Evolutionary conservation across 805 yeast genomes (phyloP).

Genomic region (Zygoascus ofunaensis): DNA sequence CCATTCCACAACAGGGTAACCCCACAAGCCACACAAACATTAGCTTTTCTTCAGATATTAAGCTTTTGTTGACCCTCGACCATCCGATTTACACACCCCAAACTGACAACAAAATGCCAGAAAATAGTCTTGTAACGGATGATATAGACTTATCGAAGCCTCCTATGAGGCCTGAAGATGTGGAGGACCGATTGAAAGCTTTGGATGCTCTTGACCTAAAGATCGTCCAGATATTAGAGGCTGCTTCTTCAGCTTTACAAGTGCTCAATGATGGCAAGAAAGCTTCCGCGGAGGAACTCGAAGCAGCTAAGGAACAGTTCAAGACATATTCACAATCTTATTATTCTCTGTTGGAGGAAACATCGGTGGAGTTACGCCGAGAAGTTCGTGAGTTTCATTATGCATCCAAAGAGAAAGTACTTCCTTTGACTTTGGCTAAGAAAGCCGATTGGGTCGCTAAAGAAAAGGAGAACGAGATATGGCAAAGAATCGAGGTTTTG

Average conservation of each 20-base stretch:
- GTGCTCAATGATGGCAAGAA: slow-evolving; percentile 24
- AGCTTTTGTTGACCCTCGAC: too few relatives aligned
- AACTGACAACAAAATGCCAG: neutral
- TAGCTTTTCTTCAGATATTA: too few relatives aligned
- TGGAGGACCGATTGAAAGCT: slow-evolving; percentile 22
- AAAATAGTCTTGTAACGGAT: slow-evolving; percentile 11
- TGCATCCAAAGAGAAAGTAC: slow-evolving; percentile 39
- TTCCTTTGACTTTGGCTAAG: slow-evolving; percentile 61
- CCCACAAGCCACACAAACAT: too few relatives aligned
- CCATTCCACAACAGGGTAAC: too few relatives aligned
- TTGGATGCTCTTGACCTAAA: slow-evolving; percentile 23
- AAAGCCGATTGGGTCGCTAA: slow-evolving; percentile 62
- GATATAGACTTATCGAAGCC: slow-evolving; percentile 18
- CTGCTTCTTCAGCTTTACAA: slow-evolving; percentile 22
- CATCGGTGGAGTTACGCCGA: slow-evolving; percentile 51
- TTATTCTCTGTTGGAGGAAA: slow-evolving; percentile 45
- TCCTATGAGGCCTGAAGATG: slow-evolving; percentile 21
- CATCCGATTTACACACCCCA: too few relatives aligned
- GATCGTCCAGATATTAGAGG: slow-evolving; percentile 19
- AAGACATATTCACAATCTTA: slow-evolving; percentile 38
- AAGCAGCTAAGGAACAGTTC: slow-evolving; percentile 32
- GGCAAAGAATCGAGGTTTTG: slow-evolving; percentile 19
- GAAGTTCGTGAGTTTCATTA: slow-evolving; percentile 57
- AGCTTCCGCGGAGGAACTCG: slow-evolving; percentile 9
- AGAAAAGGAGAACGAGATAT: slow-evolving; percentile 40